Conservation (phyloP, 2,329 filamentous ascomycete genomes). For the Thyridium curvatum region DNA sequence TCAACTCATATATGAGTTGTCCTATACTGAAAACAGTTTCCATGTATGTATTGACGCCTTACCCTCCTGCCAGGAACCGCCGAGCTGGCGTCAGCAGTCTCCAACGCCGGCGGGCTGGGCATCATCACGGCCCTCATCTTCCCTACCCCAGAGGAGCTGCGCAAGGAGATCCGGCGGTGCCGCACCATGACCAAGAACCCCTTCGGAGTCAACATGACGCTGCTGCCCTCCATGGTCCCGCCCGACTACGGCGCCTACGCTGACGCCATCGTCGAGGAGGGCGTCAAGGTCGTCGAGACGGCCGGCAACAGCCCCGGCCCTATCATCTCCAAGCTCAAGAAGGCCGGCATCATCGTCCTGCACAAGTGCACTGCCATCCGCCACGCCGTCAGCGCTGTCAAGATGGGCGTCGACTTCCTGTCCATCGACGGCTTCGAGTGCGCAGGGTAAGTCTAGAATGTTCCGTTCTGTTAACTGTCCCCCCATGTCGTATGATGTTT, state of each 20-base stretch:
- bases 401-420: slow-evolving; percentile 93
- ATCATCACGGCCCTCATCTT: slow-evolving; percentile 87
- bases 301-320: slow-evolving; percentile 64
- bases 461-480: background rate
- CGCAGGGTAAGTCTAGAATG: slow-evolving; percentile 48
- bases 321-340: slow-evolving; percentile 83
- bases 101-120: slow-evolving; percentile 76
- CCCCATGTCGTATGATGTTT: no score
- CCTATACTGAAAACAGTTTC: background rate
- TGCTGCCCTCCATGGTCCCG: slow-evolving; percentile 81
- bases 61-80: slow-evolving; percentile 68
- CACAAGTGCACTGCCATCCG: slow-evolving; percentile 98
- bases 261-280: slow-evolving; percentile 88
- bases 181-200: slow-evolving; percentile 70
- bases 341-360: slow-evolving; percentile 68
- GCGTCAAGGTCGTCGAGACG: slow-evolving; percentile 71
- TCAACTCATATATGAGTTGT: background rate
- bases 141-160: slow-evolving; percentile 83
- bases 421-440: slow-evolving; percentile 98
- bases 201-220: slow-evolving; percentile 92
- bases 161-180: slow-evolving; percentile 87
- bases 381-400: slow-evolving; percentile 85
- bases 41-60: background rate
- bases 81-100: slow-evolving; percentile 69
- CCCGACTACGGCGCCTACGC: slow-evolving; percentile 92